A percentile compares a stretch with the other conserved stretches of the same genome.
Conservation (phyloP, 2,329 filamentous ascomycete genomes). For the Monilinia polystroma region DNA sequence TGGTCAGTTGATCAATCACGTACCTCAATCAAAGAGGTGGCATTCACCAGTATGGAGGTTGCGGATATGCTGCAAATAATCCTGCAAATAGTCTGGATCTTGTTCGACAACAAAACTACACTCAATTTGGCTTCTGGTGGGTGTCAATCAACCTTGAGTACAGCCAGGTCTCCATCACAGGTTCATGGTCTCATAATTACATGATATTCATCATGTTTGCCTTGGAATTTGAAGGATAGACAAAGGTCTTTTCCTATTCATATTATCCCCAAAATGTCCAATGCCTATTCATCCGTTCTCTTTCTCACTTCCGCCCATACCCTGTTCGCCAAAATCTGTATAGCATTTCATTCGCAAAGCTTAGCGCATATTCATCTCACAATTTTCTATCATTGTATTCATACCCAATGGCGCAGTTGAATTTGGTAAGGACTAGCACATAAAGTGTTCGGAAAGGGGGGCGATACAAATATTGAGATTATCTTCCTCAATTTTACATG, state of each 20-base stretch:
- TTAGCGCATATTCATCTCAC: background rate
- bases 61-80: no score
- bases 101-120: background rate
- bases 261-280: background rate
- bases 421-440: background rate
- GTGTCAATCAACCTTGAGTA: background rate
- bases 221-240: background rate
- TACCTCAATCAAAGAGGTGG: no score
- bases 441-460: background rate
- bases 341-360: background rate
- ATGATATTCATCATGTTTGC: background rate
- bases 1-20: no score
- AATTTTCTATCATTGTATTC: background rate
- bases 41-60: background rate
- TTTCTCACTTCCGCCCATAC: background rate
- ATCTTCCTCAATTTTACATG: background rate
- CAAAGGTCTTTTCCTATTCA: background rate
- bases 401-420: no score
- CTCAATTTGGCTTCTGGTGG: background rate
- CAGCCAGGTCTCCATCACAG: background rate
- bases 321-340: background rate
- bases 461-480: background rate
- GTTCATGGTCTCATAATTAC: background rate
- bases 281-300: background rate
- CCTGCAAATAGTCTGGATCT: no score